Evolutionary conservation across 2,329 filamentous ascomycete genomes (phyloP).

Genomic region (Ophiostoma sp.): DNA sequence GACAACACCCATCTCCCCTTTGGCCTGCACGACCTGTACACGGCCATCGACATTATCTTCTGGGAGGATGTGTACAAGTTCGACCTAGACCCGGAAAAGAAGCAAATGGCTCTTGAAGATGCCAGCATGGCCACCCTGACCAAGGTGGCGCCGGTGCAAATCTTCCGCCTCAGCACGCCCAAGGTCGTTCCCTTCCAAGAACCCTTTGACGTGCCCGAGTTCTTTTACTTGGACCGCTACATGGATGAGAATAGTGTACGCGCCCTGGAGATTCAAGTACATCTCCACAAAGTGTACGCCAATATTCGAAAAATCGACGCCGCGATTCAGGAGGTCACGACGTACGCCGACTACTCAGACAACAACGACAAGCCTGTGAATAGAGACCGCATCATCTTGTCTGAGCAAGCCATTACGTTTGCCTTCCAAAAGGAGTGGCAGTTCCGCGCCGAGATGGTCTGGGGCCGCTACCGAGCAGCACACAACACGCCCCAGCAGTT

Average conservation of each 20-base stretch:
- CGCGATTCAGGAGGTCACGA: slow-evolving; percentile 14
- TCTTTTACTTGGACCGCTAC: slow-evolving; percentile 34
- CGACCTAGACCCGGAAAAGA: neutral
- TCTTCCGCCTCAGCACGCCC: slow-evolving; percentile 30
- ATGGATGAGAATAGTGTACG: slow-evolving; percentile 28
- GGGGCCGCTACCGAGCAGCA: slow-evolving; percentile 19
- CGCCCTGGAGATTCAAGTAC: slow-evolving; percentile 29
- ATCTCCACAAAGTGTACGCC: slow-evolving; percentile 27
- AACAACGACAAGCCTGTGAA: slow-evolving; percentile 18
- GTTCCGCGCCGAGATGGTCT: slow-evolving; percentile 28
- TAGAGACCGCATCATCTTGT: slow-evolving; percentile 28
- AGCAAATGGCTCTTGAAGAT: neutral
- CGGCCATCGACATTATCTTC: slow-evolving; percentile 40
- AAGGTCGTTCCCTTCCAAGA: neutral
- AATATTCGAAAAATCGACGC: slow-evolving; percentile 26
- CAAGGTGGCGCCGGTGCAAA: slow-evolving; percentile 27
- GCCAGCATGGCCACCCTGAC: slow-evolving; percentile 25
- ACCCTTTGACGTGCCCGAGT: slow-evolving; percentile 32
- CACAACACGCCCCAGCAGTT: slow-evolving; percentile 27
- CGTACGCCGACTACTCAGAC: slow-evolving; percentile 10
- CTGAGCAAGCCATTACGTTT: slow-evolving; percentile 29
- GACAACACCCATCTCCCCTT: slow-evolving; percentile 77
- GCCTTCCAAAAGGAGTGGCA: slow-evolving; percentile 31
- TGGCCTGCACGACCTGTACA: slow-evolving; percentile 49
- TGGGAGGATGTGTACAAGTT: slow-evolving; percentile 30